Evolutionary conservation across 768 basidiomycete genomes (phyloP).

Genomic region (Sarcodon sp.): DNA sequence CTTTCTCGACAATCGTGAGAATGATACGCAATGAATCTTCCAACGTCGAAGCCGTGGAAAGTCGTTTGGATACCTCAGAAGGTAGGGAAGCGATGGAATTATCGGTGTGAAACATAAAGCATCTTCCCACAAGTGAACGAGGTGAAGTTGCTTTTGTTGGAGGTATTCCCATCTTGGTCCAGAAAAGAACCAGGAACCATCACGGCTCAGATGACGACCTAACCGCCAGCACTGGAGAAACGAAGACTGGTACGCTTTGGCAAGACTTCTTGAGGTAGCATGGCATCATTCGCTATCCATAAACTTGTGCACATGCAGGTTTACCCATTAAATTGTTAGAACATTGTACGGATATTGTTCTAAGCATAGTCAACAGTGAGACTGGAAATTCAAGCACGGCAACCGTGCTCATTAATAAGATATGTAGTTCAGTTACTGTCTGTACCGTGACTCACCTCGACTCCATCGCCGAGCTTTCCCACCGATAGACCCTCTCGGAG

Average conservation of each 20-base stretch:
- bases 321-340: slow-evolving; percentile 18
- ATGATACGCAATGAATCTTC: slow-evolving; percentile 13
- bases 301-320: slow-evolving; percentile 12
- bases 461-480: slow-evolving; percentile 31
- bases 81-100: slow-evolving; percentile 23
- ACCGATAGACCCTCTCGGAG: slow-evolving; percentile 2
- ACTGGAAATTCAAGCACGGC: slow-evolving; percentile 16
- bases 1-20: slow-evolving; percentile 25
- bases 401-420: slow-evolving; percentile 3
- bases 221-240: too few relatives aligned
- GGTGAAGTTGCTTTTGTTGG: slow-evolving; percentile 48
- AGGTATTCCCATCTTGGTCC: slow-evolving; percentile 58
- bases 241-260: background rate
- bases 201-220: background rate
- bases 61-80: slow-evolving; percentile 64
- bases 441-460: background rate
- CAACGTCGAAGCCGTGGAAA: slow-evolving; percentile 27
- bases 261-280: background rate
- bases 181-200: slow-evolving; percentile 30
- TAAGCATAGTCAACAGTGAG: slow-evolving; percentile 10
- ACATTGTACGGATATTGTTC: slow-evolving; percentile 15
- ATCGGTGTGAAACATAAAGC: slow-evolving; percentile 11
- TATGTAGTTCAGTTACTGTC: slow-evolving; percentile 8
- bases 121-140: slow-evolving; percentile 48
- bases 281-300: background rate